Conservation (phyloP, 2,329 filamentous ascomycete genomes). For the Epichloe glyceriae region DNA sequence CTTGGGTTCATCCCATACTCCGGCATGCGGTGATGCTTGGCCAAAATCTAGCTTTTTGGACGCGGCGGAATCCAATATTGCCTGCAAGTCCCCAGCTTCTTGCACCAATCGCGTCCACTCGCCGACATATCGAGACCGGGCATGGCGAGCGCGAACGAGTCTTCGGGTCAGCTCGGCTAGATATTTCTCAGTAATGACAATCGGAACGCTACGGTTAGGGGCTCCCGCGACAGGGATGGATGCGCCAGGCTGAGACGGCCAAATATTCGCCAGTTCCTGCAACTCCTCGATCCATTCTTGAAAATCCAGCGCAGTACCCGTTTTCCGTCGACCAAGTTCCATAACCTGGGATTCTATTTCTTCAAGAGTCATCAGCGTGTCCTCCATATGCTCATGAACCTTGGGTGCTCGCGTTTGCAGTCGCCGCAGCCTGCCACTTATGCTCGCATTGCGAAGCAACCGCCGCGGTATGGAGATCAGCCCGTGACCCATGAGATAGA, state of each 20-base stretch:
- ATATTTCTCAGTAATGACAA: constrained; percentile 85
- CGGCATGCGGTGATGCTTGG: constrained; percentile 39
- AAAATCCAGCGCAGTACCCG: constrained; percentile 60
- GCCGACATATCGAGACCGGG: constrained; percentile 66
- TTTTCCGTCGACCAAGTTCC: constrained; percentile 70
- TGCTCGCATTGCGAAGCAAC: constrained; percentile 66
- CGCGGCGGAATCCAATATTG: constrained; percentile 69
- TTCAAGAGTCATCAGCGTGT: constrained; percentile 67
- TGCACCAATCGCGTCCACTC: constrained; percentile 75
- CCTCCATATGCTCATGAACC: constrained; percentile 76
- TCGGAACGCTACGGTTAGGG: constrained; percentile 44
- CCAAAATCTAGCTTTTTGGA: constrained; percentile 73
- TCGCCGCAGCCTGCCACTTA: constrained; percentile 58
- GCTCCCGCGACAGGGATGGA: constrained; percentile 28
- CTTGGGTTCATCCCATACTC: constrained; percentile 39
- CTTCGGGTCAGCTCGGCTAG: constrained; percentile 79
- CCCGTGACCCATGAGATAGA: constrained; percentile 96
- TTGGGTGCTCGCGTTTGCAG: constrained; percentile 70
- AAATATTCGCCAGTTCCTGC: constrained; percentile 58
- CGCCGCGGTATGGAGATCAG: constrained; percentile 79
- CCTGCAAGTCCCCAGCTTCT: constrained; percentile 61
- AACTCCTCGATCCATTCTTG: constrained; percentile 95
- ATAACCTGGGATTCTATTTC: constrained; percentile 69
- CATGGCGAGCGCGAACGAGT: constrained; percentile 69
- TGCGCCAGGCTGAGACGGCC: constrained; percentile 43